Conservation (phyloP, 1,284 basidiomycete genomes). For the Naganishia liquefaciens region DNA sequence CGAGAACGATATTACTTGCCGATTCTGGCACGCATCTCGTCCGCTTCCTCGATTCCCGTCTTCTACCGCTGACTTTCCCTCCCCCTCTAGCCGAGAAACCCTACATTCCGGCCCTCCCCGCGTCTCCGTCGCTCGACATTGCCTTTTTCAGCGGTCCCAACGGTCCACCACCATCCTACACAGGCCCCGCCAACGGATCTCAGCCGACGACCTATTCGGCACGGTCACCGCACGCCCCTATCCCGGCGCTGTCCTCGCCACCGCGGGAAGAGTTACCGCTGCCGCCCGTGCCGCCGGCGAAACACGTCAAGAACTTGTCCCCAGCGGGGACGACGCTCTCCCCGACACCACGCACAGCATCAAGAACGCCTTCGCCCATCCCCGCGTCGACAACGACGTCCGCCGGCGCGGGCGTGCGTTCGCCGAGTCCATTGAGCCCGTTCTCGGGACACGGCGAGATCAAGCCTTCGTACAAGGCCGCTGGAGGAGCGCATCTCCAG, state of each 20-base stretch:
- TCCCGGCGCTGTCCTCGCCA: constrained; percentile 5
- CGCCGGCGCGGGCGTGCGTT: background rate
- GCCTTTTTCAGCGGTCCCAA: constrained; percentile 9
- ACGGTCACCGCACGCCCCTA: too few relatives aligned
- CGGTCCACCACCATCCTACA: background rate
- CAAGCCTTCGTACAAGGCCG: background rate
- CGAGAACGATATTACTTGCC: too few relatives aligned
- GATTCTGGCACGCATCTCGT: too few relatives aligned
- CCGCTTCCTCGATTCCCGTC: too few relatives aligned
- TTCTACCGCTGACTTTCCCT: background rate
- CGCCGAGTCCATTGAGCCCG: constrained; percentile 15
- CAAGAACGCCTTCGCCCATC: background rate
- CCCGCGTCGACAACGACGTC: too few relatives aligned
- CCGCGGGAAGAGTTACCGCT: constrained; percentile 9
- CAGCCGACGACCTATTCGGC: background rate
- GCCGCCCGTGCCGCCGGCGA: constrained; percentile 3
- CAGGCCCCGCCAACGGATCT: constrained; percentile 14
- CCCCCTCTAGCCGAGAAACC: background rate
- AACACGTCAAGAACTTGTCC: too few relatives aligned
- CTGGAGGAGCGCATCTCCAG: background rate
- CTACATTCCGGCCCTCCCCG: constrained; percentile 9
- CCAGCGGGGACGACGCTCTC: background rate
- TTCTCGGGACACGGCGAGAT: constrained; percentile 15
- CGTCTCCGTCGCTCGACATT: constrained; percentile 28
- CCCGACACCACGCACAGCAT: background rate